phyloP scores from a whole-genome alignment of 2,329 filamentous ascomycete genomes.

The Colletotrichum sublineola region DNA sequence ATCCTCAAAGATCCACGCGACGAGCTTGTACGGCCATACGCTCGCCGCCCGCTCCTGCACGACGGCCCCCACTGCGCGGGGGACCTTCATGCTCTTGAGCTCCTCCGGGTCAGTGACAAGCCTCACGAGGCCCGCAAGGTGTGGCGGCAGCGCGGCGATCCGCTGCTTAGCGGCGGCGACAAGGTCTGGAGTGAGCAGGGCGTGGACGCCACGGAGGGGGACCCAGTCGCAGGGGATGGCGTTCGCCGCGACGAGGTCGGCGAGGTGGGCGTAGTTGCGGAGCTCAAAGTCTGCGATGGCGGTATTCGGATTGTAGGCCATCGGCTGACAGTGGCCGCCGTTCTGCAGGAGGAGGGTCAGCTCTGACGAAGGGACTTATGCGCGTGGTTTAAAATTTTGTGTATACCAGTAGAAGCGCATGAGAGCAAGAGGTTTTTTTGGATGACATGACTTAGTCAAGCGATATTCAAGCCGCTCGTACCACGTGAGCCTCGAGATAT shows the following conservation, averaged over 20 bases:
- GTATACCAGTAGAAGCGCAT: not conserved
- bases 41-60: constrained; percentile 75
- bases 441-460: not conserved
- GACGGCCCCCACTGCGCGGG: constrained; percentile 72
- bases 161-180: constrained; percentile 65
- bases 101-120: constrained; percentile 55
- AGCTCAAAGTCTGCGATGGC: constrained; percentile 80
- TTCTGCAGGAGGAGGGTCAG: constrained; percentile 60
- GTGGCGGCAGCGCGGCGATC: constrained; percentile 69
- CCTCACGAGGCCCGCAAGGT: constrained; percentile 64
- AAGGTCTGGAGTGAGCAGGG: constrained; percentile 68
- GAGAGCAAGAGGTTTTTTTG: not conserved
- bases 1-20: constrained; percentile 76
- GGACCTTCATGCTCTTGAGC: constrained; percentile 67
- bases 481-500: not conserved
- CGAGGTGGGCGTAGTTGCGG: constrained; percentile 73
- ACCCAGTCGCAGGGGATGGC: constrained; percentile 79
- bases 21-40: constrained; percentile 88
- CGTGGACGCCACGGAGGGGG: constrained; percentile 72
- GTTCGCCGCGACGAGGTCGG: constrained; percentile 67
- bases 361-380: not conserved
- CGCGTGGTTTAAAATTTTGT: not conserved
- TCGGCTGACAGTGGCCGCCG: constrained; percentile 81
- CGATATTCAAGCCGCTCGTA: not conserved
- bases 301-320: constrained; percentile 71